phyloP scores from a whole-genome alignment of 305 asterid genomes.

The Lippia alba region DNA sequence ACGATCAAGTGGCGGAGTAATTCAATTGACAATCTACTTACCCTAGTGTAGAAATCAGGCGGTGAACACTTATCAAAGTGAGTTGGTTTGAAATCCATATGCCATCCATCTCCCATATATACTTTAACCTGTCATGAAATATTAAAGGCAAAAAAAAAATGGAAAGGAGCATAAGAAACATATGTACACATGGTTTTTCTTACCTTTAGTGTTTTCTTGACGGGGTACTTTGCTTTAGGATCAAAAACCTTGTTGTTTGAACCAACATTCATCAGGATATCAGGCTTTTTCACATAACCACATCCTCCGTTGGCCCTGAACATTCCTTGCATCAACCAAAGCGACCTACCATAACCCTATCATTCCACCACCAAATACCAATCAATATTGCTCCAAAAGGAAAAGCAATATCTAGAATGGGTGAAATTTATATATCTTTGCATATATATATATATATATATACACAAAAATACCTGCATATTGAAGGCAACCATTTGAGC shows the following conservation, averaged over 20 bases:
- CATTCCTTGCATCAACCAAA: slow-evolving; percentile 92
- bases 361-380: slow-evolving; percentile 7
- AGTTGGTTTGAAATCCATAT: slow-evolving; percentile 78
- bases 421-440: too few species aligned
- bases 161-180: slow-evolving; percentile 4
- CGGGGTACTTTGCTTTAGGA: slow-evolving; percentile 56
- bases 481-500: slow-evolving; percentile 96
- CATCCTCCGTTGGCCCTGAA: slow-evolving; percentile 80
- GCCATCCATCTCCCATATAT: slow-evolving; percentile 94
- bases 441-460: too few species aligned
- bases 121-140: slow-evolving; percentile 63
- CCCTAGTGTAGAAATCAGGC: slow-evolving; percentile 91
- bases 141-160: slow-evolving; percentile 18
- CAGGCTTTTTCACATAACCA: slow-evolving; percentile 81
- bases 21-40: slow-evolving; percentile 32
- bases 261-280: slow-evolving; percentile 57
- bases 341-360: slow-evolving; percentile 81
- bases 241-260: slow-evolving; percentile 51
- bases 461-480: slow-evolving; percentile 82
- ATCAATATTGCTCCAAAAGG: not conserved
- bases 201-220: slow-evolving; percentile 73
- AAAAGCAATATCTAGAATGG: not conserved
- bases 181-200: not conserved
- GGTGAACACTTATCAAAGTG: slow-evolving; percentile 85
- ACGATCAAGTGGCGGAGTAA: slow-evolving; percentile 17